These are phyloP conservation scores for Ustilago curta DNA, from an alignment of 1,284 basidiomycete genomes.

Conservation along the genomic window DNA sequence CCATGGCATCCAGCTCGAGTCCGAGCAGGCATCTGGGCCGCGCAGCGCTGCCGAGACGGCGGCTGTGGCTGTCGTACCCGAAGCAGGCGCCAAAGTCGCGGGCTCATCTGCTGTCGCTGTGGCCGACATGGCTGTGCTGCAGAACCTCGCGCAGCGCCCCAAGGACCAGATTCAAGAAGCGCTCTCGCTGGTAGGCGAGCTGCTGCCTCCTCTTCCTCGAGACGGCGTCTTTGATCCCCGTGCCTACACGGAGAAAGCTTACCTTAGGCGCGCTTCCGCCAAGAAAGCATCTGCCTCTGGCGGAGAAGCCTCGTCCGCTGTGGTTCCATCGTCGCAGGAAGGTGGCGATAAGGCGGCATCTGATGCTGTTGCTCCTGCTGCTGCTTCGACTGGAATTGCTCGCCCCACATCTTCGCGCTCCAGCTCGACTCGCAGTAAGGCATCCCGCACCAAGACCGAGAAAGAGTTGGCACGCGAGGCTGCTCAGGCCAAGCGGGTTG, in stretches of 20 bases:
- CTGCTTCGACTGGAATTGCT: neutral
- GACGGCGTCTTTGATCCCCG: constrained; percentile 95
- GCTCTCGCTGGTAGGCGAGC: constrained; percentile 60
- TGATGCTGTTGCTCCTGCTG: constrained; percentile 1
- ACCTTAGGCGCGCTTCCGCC: constrained; percentile 69
- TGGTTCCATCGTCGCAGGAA: constrained; percentile 2
- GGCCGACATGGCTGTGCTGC: constrained; percentile 92
- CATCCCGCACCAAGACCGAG: constrained; percentile 42
- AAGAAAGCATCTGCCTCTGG: constrained; percentile 7
- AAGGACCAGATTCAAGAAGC: constrained; percentile 76
- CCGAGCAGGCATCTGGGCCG: constrained; percentile 30
- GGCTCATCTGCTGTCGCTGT: constrained; percentile 53
- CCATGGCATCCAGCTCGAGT: constrained; percentile 45
- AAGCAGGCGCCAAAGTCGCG: constrained; percentile 20
- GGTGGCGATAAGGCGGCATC: constrained; percentile 13
- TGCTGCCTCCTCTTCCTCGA: constrained; percentile 69
- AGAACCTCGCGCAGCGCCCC: constrained; percentile 92
- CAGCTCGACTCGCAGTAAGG: constrained; percentile 24
- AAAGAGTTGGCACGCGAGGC: constrained; percentile 55
- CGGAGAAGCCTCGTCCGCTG: neutral
- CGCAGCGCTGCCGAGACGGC: constrained; percentile 43
- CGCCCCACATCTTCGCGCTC: constrained; percentile 23
- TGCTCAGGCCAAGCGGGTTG: constrained; percentile 55
- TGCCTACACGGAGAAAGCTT: constrained; percentile 85
- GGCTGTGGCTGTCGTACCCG: constrained; percentile 44